Percentiles rank a stretch among this genome's conserved stretches.
Evolutionary conservation across 192 early-diverging fungal species (phyloP).

Genomic region (Spizellomyces sp.): DNA sequence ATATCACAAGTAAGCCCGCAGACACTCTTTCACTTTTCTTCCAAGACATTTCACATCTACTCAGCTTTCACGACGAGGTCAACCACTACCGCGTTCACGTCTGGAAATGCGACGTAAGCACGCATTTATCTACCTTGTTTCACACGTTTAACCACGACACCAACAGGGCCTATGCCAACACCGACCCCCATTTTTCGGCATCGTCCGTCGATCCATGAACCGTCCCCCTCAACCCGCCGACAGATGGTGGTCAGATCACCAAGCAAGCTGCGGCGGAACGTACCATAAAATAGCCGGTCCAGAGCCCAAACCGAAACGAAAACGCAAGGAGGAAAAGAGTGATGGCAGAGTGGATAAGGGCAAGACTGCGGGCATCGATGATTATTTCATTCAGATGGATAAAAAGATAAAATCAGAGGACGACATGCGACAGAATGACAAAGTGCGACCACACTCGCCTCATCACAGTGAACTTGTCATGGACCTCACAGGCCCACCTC

Average conservation of each 20-base stretch:
- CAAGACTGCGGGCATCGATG: not conserved
- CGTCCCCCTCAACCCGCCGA: slow-evolving; percentile 70
- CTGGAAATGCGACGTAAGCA: slow-evolving; percentile 58
- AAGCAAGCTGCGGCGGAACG: slow-evolving; percentile 63
- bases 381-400: not conserved
- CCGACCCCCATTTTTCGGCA: slow-evolving; percentile 60
- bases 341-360: not conserved
- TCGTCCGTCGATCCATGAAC: slow-evolving; percentile 66
- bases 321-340: slow-evolving; percentile 31
- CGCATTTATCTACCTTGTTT: not conserved
- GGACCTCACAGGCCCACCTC: too few relatives aligned
- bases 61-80: slow-evolving; percentile 65
- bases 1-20: slow-evolving; percentile 50
- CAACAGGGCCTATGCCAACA: slow-evolving; percentile 52
- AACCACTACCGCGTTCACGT: slow-evolving; percentile 64
- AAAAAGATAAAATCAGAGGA: not conserved
- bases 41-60: not conserved
- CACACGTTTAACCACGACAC: not conserved
- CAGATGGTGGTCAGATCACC: slow-evolving; percentile 63
- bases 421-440: not conserved
- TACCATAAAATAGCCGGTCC: slow-evolving; percentile 66
- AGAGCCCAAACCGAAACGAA: slow-evolving; percentile 14
- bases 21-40: not conserved
- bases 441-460: too few relatives aligned
- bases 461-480: too few relatives aligned